Evolutionary conservation across 306 rosid genomes (phyloP).

Genomic region (Citrullus amarus): DNA sequence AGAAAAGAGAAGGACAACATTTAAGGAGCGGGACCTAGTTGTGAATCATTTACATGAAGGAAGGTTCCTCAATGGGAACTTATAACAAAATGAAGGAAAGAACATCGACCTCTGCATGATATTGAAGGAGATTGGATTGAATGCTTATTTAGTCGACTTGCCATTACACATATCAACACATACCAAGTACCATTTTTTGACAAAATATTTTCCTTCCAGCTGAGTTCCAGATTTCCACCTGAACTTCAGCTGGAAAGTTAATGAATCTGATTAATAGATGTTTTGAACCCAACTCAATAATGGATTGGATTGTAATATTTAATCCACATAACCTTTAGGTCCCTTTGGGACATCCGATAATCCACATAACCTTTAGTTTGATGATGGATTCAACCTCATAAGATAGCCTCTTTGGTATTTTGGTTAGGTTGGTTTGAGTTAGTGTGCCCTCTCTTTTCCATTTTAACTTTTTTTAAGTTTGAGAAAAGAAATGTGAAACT

Average conservation of each 20-base stretch:
- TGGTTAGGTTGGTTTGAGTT: neutral
- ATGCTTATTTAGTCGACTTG: neutral
- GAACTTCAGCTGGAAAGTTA: neutral
- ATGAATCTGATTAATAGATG: neutral
- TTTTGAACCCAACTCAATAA: neutral
- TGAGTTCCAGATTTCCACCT: neutral
- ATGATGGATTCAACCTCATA: neutral
- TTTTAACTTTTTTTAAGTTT: too few species aligned
- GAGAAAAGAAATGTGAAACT: neutral
- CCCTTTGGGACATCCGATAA: too few species aligned
- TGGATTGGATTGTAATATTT: neutral
- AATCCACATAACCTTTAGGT: too few species aligned
- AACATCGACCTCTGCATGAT: neutral
- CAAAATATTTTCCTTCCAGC: neutral
- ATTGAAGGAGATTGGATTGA: neutral
- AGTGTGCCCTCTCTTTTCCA: neutral
- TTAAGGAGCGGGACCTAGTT: neutral
- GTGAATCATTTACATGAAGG: neutral
- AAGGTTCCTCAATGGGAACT: neutral
- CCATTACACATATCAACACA: neutral
- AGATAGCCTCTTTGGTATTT: neutral
- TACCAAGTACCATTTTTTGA: neutral
- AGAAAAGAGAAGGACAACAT: neutral
- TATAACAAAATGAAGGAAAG: neutral
- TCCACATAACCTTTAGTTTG: neutral